Conservation (phyloP, 495 filamentous ascomycete genomes). For the Aspergillus avenaceus region DNA sequence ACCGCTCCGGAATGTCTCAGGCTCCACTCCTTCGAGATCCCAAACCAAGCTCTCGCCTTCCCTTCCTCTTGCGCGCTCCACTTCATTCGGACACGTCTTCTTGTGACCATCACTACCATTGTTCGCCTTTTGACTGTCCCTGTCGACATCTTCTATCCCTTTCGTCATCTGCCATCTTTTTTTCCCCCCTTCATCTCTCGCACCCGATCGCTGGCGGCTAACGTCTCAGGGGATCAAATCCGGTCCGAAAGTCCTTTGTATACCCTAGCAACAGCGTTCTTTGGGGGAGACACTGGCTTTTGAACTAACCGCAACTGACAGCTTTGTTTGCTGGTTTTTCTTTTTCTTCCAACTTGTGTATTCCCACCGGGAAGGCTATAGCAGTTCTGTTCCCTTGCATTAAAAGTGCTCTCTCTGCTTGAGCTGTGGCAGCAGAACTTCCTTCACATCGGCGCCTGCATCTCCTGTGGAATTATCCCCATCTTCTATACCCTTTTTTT, state of each 20-base stretch:
- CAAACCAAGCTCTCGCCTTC: slow-evolving; percentile 13
- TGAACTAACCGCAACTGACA: not conserved
- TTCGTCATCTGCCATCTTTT: too few species aligned
- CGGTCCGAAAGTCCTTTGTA: slow-evolving; percentile 8
- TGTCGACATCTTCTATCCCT: not conserved
- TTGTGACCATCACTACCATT: not conserved
- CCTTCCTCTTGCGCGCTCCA: slow-evolving; percentile 17
- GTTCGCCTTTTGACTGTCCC: slow-evolving; percentile 1
- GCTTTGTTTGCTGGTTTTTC: slow-evolving; percentile 3
- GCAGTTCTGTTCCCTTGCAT: slow-evolving; percentile 18
- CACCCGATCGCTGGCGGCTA: slow-evolving; percentile 9
- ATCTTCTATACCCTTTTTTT: slow-evolving; percentile 11
- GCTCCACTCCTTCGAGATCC: slow-evolving; percentile 13
- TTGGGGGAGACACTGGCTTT: not conserved
- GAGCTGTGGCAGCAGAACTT: slow-evolving; percentile 8
- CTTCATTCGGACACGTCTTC: slow-evolving; percentile 15
- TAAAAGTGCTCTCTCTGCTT: slow-evolving; percentile 11
- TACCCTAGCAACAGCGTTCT: slow-evolving; percentile 13
- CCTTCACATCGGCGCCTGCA: slow-evolving; percentile 10
- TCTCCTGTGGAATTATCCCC: slow-evolving; percentile 18
- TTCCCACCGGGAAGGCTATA: slow-evolving; percentile 14
- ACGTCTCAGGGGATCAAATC: slow-evolving; percentile 15
- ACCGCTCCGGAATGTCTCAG: slow-evolving; percentile 8
- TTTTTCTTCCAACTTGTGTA: slow-evolving; percentile 7
- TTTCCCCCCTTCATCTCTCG: not conserved